Base-by-base conservation (phyloP, 2,329 filamentous ascomycete genomes). In the Penicillium decumbens region DNA sequence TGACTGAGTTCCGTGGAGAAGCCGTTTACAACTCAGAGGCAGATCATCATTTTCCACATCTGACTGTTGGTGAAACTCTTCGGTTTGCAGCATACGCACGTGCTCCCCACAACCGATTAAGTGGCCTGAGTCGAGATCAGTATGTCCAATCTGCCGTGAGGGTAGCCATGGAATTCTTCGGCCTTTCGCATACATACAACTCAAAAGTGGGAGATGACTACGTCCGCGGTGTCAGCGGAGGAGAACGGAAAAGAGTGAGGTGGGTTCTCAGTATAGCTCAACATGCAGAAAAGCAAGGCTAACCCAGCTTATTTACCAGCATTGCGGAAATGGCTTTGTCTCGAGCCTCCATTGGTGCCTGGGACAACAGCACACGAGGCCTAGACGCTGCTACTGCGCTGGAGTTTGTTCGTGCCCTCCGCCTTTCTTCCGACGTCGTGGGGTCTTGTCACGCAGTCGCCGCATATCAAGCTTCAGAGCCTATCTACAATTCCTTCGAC, bases 401-500 rank as follows among this genome's bases (percentile, higher is more conserved):
- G 38, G 79, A 82, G 43, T 84, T 84, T 51, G 75, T 77, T 28
- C 75, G 77, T 54, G 72, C 79, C 0, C 61, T 84, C 10, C 69
- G 79, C 37, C 61, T 77, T 3, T 72, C 72, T 0, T 71, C 80
- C 3, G 74, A 81, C 40, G 61, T 82, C 32, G 67, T 67, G 13
- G 76, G 76, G 13, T 73, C 69, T 8, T 73, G 77, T 5, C 75
- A 77, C 50, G 75, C 75, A n/a, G 77, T 84, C 23, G 78, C 81
- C 0, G 80, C 83, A 12, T 84, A 84, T 59, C 76, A 78, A 56
- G 75, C 75, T 15, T 75, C 74, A 12, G 74, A 78, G 52, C 71
- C 67, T 38, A 75, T 77, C 12, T 78, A 77, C 48, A 79, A 84
- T 47, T 70, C 82, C 13, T 91, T 92, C 59, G 86, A 92, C 70